Base-by-base conservation (phyloP, 2,329 filamentous ascomycete species). In the Colletotrichum gigasporum region DNA sequence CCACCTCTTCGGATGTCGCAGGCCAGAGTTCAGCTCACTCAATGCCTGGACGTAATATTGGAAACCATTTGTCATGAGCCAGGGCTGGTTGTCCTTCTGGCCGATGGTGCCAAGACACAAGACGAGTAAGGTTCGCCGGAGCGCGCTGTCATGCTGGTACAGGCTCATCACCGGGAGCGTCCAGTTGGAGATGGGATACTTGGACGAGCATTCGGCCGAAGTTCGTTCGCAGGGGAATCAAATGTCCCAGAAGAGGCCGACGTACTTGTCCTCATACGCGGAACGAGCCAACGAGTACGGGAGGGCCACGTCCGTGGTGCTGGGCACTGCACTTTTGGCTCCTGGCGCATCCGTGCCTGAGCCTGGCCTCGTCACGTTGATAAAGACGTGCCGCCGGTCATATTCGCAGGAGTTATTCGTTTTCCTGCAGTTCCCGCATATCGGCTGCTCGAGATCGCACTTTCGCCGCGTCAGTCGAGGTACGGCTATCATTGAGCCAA, bases 91-190 rank as follows among this genome's bases (percentile, higher is more conserved):
- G n/a, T 68, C 66, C 20, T 58, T 30, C 32, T 62, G 56, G 6
- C 68, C 66, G 5, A 71, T 42, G 12, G 68, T 67, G n/a, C 64
- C 62, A n/a, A 65, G 54, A 30, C 66, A 68, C 53, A 70, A 67
- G 32, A 69, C 69, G 14, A 69, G 39, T 3, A 69, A 45, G 0
- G 68, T 67, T 30, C 55, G 63, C 4, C 54, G 30, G 16, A 64
- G n/a, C 4, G 47, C 61, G 1, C 12, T 35, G 11, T 70, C 69
- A 6, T 58, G 52, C 11, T 65, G 45, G 57, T 68, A 69, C 2
- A 69, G 60, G 4, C 67, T 63, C n/a, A 56, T 45, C 22, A 67
- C 65, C 8, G 63, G 44, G 11, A 60, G 55, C 6, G 66, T 67
- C 69, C 69, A 71, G 24, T 67, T 67, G 30, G 55, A 50, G 20